phyloP scores from a whole-genome alignment of 2,329 filamentous ascomycete species.

The Penicillium sp. region DNA sequence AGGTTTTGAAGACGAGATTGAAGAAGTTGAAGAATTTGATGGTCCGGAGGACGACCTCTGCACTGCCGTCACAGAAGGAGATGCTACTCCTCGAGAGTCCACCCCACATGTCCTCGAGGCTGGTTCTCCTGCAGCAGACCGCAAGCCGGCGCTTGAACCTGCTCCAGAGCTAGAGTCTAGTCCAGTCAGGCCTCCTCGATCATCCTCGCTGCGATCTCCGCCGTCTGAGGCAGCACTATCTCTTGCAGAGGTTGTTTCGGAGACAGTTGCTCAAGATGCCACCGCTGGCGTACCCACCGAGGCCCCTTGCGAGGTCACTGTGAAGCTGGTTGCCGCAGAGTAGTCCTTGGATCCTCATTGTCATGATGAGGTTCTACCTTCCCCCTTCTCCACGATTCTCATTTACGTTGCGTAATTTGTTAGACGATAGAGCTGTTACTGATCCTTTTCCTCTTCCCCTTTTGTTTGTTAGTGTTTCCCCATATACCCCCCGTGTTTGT shows the following conservation, averaged over 20 bases:
- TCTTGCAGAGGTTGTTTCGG: constrained; percentile 11
- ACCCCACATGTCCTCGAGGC: constrained; percentile 7
- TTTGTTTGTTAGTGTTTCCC: not conserved
- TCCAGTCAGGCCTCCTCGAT: constrained; percentile 38
- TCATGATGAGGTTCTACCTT: constrained; percentile 8
- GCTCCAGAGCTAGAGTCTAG: constrained; percentile 36
- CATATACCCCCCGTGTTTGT: constrained; percentile 25
- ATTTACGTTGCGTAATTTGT: constrained; percentile 9
- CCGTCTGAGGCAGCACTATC: constrained; percentile 16
- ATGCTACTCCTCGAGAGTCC: constrained; percentile 12
- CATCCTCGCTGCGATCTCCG: constrained; percentile 38
- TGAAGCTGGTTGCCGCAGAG: constrained; percentile 20
- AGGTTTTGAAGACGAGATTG: constrained; percentile 42
- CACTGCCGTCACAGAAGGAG: constrained; percentile 16
- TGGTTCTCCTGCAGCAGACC: constrained; percentile 20
- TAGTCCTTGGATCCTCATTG: constrained; percentile 9
- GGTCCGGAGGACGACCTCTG: constrained; percentile 33
- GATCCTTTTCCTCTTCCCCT: constrained; percentile 4
- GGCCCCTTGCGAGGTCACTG: constrained; percentile 13
- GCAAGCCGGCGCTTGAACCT: constrained; percentile 35
- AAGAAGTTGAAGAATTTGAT: constrained; percentile 47
- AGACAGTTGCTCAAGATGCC: constrained; percentile 7
- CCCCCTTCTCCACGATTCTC: constrained; percentile 13
- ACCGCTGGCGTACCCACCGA: not conserved
- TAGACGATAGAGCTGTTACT: constrained; percentile 30